Base-by-base conservation (phyloP, 208 protist species). In the Zelonia costaricensis region DNA sequence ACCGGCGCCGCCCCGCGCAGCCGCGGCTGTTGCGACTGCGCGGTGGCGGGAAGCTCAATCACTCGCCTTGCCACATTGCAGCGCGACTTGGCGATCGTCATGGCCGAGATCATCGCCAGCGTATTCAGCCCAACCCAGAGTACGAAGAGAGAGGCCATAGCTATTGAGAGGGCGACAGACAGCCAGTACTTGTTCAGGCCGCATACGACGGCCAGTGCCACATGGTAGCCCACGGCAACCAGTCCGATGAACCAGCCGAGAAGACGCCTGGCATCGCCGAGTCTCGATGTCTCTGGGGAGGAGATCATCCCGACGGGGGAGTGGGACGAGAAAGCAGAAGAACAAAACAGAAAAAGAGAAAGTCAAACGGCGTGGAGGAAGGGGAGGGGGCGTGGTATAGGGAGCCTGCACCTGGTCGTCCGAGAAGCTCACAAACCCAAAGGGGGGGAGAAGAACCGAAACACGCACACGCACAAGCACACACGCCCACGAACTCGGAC, bases 201-300 rank as follows among this genome's bases (percentile, higher is more conserved):
- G 20, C 55, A 70, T 6, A 78, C 62, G 2, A 83, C 47, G 1
- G 53, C 54, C 40, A 88, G 40, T 23, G 69, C 62, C 15, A 79
- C n/a, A 56, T 77, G 79, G 55, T 83, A 88, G 1, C 23, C 39
- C n/a, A 64, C 48, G 0, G 80, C 63, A 4, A 78, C 16, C 8
- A 71, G 30, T 6, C 63, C 60, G 54, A 53, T 38, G 33, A 71
- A 57, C 54, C 62, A 78, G 31, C 59, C 25, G 40, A 78, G 9
- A 27, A 46, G n/a, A n/a, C 49, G 76, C 48, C 25, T 47, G 8
- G 57, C 25, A 47, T 33, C 27, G 15, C 18, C 15, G 18, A n/a
- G 8, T 16, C 15, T 13, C 8, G 22, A 22, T 13, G 40, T 1
- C 63, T 62, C 62, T 7, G 10, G 9, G 43, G 12, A 25, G 18